Evolutionary conservation across 2,329 filamentous ascomycete species (phyloP), one percentile per base, ranked within the genome.

Genomic region (Zymoseptoria pseudotritici): DNA sequence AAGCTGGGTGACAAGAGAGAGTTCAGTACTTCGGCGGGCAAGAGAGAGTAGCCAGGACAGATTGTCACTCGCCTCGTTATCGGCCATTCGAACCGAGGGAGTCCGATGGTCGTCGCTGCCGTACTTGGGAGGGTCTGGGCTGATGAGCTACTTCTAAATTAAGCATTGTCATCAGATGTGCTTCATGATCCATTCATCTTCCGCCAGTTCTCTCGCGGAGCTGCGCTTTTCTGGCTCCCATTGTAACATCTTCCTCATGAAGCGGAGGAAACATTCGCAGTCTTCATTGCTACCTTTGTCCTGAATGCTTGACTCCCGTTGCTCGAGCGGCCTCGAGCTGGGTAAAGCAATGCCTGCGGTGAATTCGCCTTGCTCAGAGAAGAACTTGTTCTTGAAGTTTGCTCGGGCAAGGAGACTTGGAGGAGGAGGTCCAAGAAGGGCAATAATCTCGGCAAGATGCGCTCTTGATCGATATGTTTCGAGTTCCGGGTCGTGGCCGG

Each of bases 181-280:
- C 36, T 46, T 46, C 36, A 46, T 7, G n/a, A 56, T 59, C 58
- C 58, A 56, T 13, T 56, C 58, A 52, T 61, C 58, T 17, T 61
- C 55, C 21, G 54, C 54, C 24, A 60, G 11, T 8, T 24, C 49
- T 49, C 29, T 52, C 8, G 58, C 58, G 24, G 54, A 29, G 29
- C 29, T 17, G 2, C 58, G 54, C 55, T 68, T 61, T 56, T 67
- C 65, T 22, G 66, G 66, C 50, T 71, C 63, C 74, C 74, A 76
- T 56, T 73, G 71, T 53, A 77, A 53, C 71, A 75, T 76, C 55
- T 72, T 75, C 6, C 67, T 63, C 58, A 77, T 66, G 11, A 76
- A 59, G 2, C 60, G 57, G 6, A 76, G 42, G 63, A 76, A 75
- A 1, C 2, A 55, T 3, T 64, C 67, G 54, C 65, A 73, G 5